Percentiles rank a stretch among this genome's conserved stretches.
Evolutionary conservation across 140 eudicot species (phyloP).

Genomic region (Erigeron philadelphicus): DNA sequence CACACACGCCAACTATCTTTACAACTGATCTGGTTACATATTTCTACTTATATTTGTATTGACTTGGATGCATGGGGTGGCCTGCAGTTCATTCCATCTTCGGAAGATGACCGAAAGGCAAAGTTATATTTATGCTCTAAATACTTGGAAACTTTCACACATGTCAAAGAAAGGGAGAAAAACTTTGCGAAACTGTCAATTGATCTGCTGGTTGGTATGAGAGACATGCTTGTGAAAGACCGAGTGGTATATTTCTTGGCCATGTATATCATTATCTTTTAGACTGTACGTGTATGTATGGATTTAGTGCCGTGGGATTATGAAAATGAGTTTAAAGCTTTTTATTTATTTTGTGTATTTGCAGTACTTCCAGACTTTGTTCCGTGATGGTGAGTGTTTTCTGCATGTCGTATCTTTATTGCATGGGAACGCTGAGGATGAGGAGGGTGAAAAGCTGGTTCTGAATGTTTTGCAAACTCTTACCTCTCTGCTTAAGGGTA

Average conservation of each 20-base stretch:
- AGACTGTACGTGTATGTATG: slow-evolving; percentile 11
- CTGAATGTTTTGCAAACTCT: slow-evolving; percentile 79
- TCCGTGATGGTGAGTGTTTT: slow-evolving; percentile 92
- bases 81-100: slow-evolving; percentile 58
- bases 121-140: slow-evolving; percentile 77
- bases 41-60: slow-evolving; percentile 1
- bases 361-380: slow-evolving; percentile 84
- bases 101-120: slow-evolving; percentile 66
- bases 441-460: slow-evolving; percentile 72
- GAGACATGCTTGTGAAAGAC: slow-evolving; percentile 64
- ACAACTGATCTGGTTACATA: too few species aligned
- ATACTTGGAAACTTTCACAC: slow-evolving; percentile 87
- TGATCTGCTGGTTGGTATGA: slow-evolving; percentile 78
- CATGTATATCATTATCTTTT: slow-evolving; percentile 12
- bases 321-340: slow-evolving; percentile 20
- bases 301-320: slow-evolving; percentile 8
- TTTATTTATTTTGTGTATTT: slow-evolving; percentile 16
- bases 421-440: slow-evolving; percentile 70
- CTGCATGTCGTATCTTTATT: slow-evolving; percentile 83
- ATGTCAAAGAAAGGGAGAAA: slow-evolving; percentile 71
- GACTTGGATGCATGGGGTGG: slow-evolving; percentile 27
- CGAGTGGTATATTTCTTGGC: slow-evolving; percentile 47
- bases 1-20: too few species aligned
- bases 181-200: slow-evolving; percentile 64
- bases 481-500: slow-evolving; percentile 68